Base-by-base conservation (phyloP, 305 asterid species). In the Fraxinus dipetala region DNA sequence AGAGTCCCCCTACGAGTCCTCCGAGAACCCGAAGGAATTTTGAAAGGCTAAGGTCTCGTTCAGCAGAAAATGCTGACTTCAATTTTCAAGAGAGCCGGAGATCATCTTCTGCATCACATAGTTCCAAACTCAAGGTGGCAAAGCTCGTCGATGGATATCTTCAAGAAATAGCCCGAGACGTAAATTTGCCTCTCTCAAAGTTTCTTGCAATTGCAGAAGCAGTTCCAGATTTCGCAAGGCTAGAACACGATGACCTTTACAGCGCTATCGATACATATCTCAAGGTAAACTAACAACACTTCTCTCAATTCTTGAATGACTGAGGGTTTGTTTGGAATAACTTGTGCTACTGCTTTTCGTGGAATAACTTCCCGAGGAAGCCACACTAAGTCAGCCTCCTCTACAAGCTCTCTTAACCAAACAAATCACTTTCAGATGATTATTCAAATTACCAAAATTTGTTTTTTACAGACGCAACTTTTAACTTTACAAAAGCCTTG, bases 1-100 rank as follows among this genome's bases (percentile, higher is more conserved):
- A 84, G 69, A 84, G 86, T 26, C 81, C 84, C 22, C 81, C 84
- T 13, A 76, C 81, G 0, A 80, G 86, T 74, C 86, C 86, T 43
- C 78, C 56, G 1, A 61, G 81, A 51, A 59, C 54, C 32, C 18
- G 48, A 72, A 59, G 77, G 35, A 59, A 45, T 16, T 28, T 76
- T 1, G 78, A 75, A 61, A 61, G 84, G 43, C 30, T 56, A 26
- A 63, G 84, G 51, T 76, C 84, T 9, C 75, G 81, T 10, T 81
- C 84, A 0, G 81, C 77, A 0, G 81, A 76, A 28, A 81, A 76
- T 67, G 76, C 31, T 18, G 77, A 81, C 13, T 45, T 81, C n/a
- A 72, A 76, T 70, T 81, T 81, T 40, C 84, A 75, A n/a, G 84
- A 81, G 30, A 63, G 77, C 20, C 45, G 81, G 51, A 76, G 80